Evolutionary conservation across 345 rosid genomes (phyloP), one percentile per base, ranked within the genome.

Genomic region (Linum tenue): DNA sequence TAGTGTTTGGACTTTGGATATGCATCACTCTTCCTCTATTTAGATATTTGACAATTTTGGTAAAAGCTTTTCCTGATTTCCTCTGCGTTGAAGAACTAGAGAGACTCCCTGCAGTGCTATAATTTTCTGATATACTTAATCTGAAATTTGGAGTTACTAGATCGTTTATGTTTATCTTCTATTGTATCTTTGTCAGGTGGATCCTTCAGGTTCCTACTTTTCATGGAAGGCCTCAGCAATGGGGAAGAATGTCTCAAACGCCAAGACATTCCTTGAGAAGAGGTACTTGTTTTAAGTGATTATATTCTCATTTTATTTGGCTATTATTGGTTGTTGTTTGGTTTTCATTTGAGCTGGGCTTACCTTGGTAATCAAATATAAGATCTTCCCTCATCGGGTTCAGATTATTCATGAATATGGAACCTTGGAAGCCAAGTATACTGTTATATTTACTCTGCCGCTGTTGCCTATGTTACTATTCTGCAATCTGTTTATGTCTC

Each of bases 211-310:
- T 72, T 92, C 98, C 17, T 92, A 92, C 77, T 92, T 92, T 83
- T 92, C 98, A 2, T 92, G 98, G 98, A 92, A 92, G 78, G 98
- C 98, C 60, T 92, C 95, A 15, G 96, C 96, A 57, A 89, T 92
- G 98, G 98, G 98, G 56, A 92, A 92, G 69, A 92, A 92, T 73
- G 96, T 92, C 39, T 89, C 96, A 5, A 92, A 92, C 78, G 97
- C 97, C 42, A 92, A 90, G 74, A 85, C 96, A 55, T 88, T 90
- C 76, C 96, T 92, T 64, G 97, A 92, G 79, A 92, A 92, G 82
- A 87, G 98, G 97, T 89, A 69, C 35, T 5, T 38, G 56, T 38
- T 11, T 60, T 14, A 56, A 31, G 12, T 22, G 16, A 22, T 50
- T 69, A 37, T n/a, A 37, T 10, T 8, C 8, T 66, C 48, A 44